Evolutionary conservation across 129 eudicot species (phyloP).

Genomic region (Escallonia rubra): DNA sequence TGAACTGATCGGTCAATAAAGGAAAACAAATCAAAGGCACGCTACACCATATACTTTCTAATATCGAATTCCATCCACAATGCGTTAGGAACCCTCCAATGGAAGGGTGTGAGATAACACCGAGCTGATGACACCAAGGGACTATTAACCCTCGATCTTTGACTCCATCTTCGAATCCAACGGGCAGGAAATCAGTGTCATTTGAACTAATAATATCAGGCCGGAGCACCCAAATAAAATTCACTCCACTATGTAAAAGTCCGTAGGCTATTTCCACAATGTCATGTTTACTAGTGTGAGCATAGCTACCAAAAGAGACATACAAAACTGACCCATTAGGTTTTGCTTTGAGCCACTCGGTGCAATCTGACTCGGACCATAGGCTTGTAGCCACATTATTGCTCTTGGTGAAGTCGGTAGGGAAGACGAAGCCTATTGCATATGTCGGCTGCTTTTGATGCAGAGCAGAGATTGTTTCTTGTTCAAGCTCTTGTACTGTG

Average conservation of each 20-base stretch:
- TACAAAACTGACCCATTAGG: slow-evolving; percentile 37
- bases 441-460: slow-evolving; percentile 16
- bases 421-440: slow-evolving; percentile 36
- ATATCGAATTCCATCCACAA: slow-evolving; percentile 41
- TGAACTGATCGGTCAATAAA: slow-evolving; percentile 35
- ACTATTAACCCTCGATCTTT: slow-evolving; percentile 21
- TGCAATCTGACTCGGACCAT: slow-evolving; percentile 36
- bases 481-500: slow-evolving; percentile 35
- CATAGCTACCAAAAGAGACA: slow-evolving; percentile 49
- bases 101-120: slow-evolving; percentile 20
- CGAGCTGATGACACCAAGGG: slow-evolving; percentile 31
- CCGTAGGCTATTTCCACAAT: slow-evolving; percentile 42
- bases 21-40: slow-evolving; percentile 38
- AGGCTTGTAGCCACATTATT: slow-evolving; percentile 23
- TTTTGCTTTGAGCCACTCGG: slow-evolving; percentile 33
- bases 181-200: slow-evolving; percentile 15
- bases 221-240: slow-evolving; percentile 48
- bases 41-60: slow-evolving; percentile 34
- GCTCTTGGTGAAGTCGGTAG: not conserved
- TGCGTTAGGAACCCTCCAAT: slow-evolving; percentile 39
- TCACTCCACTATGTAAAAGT: slow-evolving; percentile 28
- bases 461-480: slow-evolving; percentile 13
- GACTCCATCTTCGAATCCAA: slow-evolving; percentile 13
- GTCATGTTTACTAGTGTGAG: slow-evolving; percentile 12
- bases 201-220: slow-evolving; percentile 27